Evolutionary conservation across 495 filamentous ascomycete species (phyloP).

Genomic region (Tuber calosporum): DNA sequence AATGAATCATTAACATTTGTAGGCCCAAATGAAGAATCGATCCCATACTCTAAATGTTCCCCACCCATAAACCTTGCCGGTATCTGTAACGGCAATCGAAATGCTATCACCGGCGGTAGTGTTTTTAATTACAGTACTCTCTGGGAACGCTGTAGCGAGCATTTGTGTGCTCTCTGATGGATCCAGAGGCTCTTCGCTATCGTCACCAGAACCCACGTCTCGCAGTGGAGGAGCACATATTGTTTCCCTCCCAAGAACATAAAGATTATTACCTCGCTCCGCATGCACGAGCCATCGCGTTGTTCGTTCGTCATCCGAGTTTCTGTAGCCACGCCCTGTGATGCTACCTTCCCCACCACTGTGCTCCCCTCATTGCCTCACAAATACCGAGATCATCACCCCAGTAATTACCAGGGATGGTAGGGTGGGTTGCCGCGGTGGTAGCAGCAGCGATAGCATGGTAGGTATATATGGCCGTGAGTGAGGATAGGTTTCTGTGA

Average conservation of each 20-base stretch:
- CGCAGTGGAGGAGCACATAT: conserved; percentile 46
- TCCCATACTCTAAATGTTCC: conserved; percentile 59
- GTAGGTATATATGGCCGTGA: no score
- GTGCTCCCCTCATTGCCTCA: no score
- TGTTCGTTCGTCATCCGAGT: no score
- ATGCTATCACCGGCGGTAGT: conserved; percentile 58
- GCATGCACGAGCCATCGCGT: no score
- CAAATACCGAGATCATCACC: no score
- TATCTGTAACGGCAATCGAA: conserved; percentile 58
- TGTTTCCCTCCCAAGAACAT: conserved; percentile 59
- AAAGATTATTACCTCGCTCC: no score
- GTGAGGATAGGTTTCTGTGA: no score
- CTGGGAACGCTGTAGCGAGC: conserved; percentile 48
- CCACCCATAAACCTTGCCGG: conserved; percentile 63
- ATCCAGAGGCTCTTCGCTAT: conserved; percentile 50
- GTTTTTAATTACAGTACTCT: conserved; percentile 52
- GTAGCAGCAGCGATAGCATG: no score
- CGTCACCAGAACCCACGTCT: conserved; percentile 48
- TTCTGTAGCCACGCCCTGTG: no score
- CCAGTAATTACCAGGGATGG: no score
- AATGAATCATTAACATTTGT: conserved; percentile 10
- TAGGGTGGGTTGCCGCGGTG: no score
- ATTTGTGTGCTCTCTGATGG: conserved; percentile 54
- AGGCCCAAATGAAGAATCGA: conserved; percentile 7
- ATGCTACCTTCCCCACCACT: no score